Base-by-base conservation (phyloP, 805 yeast species). In the Kodamaea neixiangensis region DNA sequence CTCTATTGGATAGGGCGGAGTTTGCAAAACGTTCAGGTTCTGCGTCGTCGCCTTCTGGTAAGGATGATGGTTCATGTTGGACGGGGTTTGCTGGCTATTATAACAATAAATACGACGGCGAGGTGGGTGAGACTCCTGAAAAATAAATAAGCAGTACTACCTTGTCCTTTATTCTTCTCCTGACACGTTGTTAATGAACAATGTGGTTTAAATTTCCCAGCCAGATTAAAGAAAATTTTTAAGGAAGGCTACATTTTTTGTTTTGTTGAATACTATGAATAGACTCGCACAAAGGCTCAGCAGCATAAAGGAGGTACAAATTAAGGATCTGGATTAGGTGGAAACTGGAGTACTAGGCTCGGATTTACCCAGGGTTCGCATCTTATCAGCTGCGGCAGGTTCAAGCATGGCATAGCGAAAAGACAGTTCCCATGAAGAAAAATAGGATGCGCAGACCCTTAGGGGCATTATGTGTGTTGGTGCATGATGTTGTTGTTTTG, bases 181-280 rank as follows among this genome's bases (percentile, higher is more conserved):
- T 42, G 34, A 42, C 45, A 42, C 34, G 45, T 42, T 42, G 31
- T 42, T 13, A 25, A 2, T 42, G 18, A 22, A 25, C 17, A 21
- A 15, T 40, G 31, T 29, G 29, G 45, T 42, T 42, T 25, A 42
- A 22, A 42, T 42, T 42, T 21, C 31, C 31, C 19, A 38, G 21
- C 42, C 42, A 38, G 42, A 38, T 38, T 29, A 25, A 42, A 42
- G 34, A 42, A 42, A 42, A 42, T 22, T 42, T 42, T 42, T 42
- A 42, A 33, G 44, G 44, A 25, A 19, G 21, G 43, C 11, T 18
- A 39, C 31, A 25, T 25, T 25, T 25, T 34, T 34, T 37, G 21
- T 37, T 37, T 37, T 37, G 41, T 37, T 37, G 41, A 20, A 25
- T 35, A 19, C 41, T 37, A 37, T 37, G 41, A 37, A 37, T 37